Evolutionary conservation across 2,329 filamentous ascomycete genomes (phyloP), one percentile per base, ranked within the genome.

Genomic region (Colletotrichum sp.): DNA sequence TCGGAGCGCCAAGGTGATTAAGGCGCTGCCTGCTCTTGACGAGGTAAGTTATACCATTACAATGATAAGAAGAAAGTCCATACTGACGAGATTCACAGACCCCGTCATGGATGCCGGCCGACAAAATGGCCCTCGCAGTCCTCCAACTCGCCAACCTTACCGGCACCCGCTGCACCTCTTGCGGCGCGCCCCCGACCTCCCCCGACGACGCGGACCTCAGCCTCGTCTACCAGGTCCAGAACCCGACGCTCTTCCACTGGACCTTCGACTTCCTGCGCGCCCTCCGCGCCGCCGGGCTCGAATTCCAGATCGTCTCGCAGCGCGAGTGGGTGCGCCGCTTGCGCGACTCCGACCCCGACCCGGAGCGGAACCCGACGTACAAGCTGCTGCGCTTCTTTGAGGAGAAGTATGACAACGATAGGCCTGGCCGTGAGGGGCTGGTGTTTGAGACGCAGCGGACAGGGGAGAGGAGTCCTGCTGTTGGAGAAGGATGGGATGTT

Each of bases 381-480:
- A 91, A 90, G 80, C 80, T 91, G 28, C 77, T 89, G 2, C 86
- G 89, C 30, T 91, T 89, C 82, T 91, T 89, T 75, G 81, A 84
- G 6, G 82, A 83, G 3, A 91, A 91, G 78, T 91, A 91, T 76
- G 87, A 88, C 64, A 86, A 87, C 59, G 85, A 86, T 24, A 82
- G 79, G 6, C 82, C 84, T 0, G 83, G 82, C 0, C 79, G 84
- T 28, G 82, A 83, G 26, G 84, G 83, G 0, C 80, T 87, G 8
- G 80, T 82, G 1, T 89, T 88, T 66, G 81, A 82, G 32, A 87
- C 85, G 26, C 67, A 78, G 26, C 80, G 79, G 63, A 86, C 85
- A 0, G 81, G 80, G 59, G 69, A 75, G 28, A 80, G 80, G 43
- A 85, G 83, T 57, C 71, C 79, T 14, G 79, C 82, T 4, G 82